Conservation (phyloP, 208 protist species). For the Herpetomonas tarakana region DNA sequence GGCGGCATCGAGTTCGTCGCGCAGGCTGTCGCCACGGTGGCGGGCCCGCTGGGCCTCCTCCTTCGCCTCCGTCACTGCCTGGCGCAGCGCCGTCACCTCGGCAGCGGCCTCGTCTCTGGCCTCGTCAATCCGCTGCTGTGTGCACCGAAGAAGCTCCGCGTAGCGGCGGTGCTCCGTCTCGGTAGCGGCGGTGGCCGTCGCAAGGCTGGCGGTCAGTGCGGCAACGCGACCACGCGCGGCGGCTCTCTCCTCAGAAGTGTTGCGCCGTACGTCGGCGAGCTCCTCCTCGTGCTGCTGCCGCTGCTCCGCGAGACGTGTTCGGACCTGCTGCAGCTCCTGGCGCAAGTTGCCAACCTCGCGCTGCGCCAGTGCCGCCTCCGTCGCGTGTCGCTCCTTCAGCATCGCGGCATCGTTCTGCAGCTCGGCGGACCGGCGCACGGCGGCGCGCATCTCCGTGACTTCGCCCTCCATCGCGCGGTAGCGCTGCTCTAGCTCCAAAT, state of each 20-base stretch:
- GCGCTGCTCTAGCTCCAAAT: slow-evolving; percentile 72
- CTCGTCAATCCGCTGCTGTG: slow-evolving; percentile 37
- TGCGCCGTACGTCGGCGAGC: slow-evolving; percentile 21
- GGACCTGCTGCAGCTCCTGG: slow-evolving; percentile 23
- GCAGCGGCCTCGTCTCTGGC: slow-evolving; percentile 32
- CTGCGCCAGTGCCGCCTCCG: slow-evolving; percentile 43
- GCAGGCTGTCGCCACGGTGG: slow-evolving; percentile 29
- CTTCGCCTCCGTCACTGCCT: slow-evolving; percentile 26
- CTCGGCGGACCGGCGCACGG: slow-evolving; percentile 58
- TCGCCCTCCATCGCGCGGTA: slow-evolving; percentile 54
- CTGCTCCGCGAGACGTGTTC: slow-evolving; percentile 19
- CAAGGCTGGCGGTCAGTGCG: slow-evolving; percentile 25
- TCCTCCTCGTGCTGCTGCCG: slow-evolving; percentile 30
- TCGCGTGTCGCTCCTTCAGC: slow-evolving; percentile 62
- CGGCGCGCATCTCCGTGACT: slow-evolving; percentile 50
- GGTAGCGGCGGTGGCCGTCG: slow-evolving; percentile 14
- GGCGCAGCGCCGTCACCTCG: slow-evolving; percentile 51
- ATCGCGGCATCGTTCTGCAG: slow-evolving; percentile 71
- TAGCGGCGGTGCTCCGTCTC: slow-evolving; percentile 24
- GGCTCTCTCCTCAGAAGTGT: slow-evolving; percentile 26
- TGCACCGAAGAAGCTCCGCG: slow-evolving; percentile 27
- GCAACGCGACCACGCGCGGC: slow-evolving; percentile 29
- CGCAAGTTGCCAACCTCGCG: slow-evolving; percentile 31
- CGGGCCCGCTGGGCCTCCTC: slow-evolving; percentile 40
- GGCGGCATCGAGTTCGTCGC: slow-evolving; percentile 25